Evolutionary conservation across 345 rosid genomes (phyloP).

Genomic region (Kernera saxatilis): DNA sequence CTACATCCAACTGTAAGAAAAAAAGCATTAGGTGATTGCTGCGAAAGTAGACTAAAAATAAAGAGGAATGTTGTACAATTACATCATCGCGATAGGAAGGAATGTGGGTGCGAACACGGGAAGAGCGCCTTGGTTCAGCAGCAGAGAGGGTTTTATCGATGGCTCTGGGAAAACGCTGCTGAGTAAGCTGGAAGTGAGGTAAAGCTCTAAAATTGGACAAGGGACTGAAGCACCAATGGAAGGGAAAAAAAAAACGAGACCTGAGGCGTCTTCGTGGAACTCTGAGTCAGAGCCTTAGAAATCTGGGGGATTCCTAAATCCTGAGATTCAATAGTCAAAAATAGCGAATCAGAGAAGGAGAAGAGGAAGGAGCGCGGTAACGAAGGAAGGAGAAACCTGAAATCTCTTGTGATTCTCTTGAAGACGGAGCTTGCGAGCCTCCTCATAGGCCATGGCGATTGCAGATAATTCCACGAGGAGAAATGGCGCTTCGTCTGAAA

Average conservation of each 20-base stretch:
- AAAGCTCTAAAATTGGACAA: background rate
- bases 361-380: background rate
- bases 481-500: slow-evolving; percentile 13
- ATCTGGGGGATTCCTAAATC: slow-evolving; percentile 36
- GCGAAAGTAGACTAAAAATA: background rate
- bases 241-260: background rate
- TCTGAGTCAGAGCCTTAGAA: slow-evolving; percentile 18
- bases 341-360: background rate
- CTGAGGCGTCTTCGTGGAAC: slow-evolving; percentile 26
- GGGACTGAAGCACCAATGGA: too few relatives aligned
- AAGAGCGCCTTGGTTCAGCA: slow-evolving; percentile 50
- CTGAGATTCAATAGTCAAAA: slow-evolving; percentile 11
- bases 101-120: slow-evolving; percentile 38
- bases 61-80: background rate
- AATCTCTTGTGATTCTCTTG: slow-evolving; percentile 43
- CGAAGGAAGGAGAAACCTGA: slow-evolving; percentile 24
- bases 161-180: slow-evolving; percentile 30
- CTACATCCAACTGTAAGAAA: slow-evolving; percentile 22
- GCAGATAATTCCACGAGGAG: background rate
- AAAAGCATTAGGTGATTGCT: background rate
- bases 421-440: slow-evolving; percentile 41
- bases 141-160: background rate
- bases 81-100: slow-evolving; percentile 44
- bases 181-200: background rate
- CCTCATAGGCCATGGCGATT: slow-evolving; percentile 35